A percentile compares a stretch with the other conserved stretches of the same genome.
Conservation (phyloP, 202 grass and related monocot species). For the Zoysia matrella region DNA sequence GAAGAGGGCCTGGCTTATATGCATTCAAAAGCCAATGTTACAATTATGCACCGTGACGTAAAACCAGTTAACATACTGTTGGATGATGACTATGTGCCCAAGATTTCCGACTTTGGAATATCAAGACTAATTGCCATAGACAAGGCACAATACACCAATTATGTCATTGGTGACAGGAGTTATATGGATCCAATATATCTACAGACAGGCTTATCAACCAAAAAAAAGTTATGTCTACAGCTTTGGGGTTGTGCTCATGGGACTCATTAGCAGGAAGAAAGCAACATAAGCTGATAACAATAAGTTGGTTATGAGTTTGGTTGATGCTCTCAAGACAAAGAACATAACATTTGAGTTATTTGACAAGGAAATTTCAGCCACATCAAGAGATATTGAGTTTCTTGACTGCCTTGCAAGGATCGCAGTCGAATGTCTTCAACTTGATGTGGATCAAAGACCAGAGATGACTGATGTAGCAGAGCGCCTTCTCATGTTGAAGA, state of each 20-base stretch:
- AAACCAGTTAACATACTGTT: constrained; percentile 37
- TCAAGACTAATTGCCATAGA: background rate
- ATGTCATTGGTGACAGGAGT: background rate
- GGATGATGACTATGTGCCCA: constrained; percentile 22
- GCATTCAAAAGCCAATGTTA: constrained; percentile 18
- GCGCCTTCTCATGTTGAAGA: background rate
- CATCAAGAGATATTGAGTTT: background rate
- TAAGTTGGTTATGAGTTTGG: background rate
- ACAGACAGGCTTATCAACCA: too few species aligned
- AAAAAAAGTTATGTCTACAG: too few species aligned
- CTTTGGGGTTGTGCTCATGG: background rate
- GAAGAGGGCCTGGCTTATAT: constrained; percentile 49
- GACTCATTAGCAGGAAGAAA: constrained; percentile 42
- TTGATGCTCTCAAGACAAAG: background rate
- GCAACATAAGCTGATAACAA: background rate
- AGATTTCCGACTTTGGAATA: constrained; percentile 18
- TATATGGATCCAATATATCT: constrained; percentile 25
- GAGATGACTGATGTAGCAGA: background rate
- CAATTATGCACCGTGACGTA: constrained; percentile 31
- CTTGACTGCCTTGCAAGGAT: constrained; percentile 6
- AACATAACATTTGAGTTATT: background rate
- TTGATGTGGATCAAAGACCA: constrained; percentile 23
- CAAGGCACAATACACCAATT: background rate
- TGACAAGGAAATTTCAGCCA: constrained; percentile 3
- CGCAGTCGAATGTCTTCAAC: constrained; percentile 6